Base-by-base conservation (phyloP, 1,284 basidiomycete species). In the Hypsizygus ulmarius region DNA sequence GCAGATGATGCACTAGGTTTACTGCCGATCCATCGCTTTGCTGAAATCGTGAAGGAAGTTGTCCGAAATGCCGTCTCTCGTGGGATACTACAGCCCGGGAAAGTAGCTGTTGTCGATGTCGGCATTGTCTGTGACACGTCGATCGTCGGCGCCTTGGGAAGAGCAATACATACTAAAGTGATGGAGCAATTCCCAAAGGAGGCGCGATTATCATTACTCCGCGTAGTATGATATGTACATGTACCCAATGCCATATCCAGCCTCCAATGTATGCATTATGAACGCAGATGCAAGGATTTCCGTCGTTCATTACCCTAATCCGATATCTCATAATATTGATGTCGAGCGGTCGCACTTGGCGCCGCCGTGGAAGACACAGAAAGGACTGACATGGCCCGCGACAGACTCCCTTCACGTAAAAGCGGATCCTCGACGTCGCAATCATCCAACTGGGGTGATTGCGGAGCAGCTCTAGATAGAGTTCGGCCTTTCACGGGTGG, bases 1-100 rank as follows among this genome's bases (percentile, higher is more conserved):
- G 21, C 47, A 7, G 21, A 25, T 6, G 59, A 66, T 30, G 47
- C 56, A 29, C 59, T 76, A 0, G 70, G 75, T 8, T 63, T 88
- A 12, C 73, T 75, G 48, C 78, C 81, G 3, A 87, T 90, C 42
- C 83, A 82, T 0, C 71, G 74, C 38, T 81, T 87, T 59, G 63
- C 65, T 15, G 61, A 73, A 15, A 72, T 84, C 25, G 67, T 86
- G 0, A 57, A 63, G 2, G 72, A 76, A 7, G 66, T 63, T 4
- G 66, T 74, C 32, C 65, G 63, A 39, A 69, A 71, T 11, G 63
- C 63, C 8, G 57, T 73, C 8, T 57, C 62, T 12, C 63, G 67
- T 10, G 67, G 64, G 1, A 59, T 61, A 5, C 37, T 64, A 27
- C 55, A 58, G 12, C 59, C 58, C 8, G 69, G 73, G 16, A 75